Evolutionary conservation across 352 stramenopile genomes (phyloP).

Genomic region (Pythium dissimile): DNA sequence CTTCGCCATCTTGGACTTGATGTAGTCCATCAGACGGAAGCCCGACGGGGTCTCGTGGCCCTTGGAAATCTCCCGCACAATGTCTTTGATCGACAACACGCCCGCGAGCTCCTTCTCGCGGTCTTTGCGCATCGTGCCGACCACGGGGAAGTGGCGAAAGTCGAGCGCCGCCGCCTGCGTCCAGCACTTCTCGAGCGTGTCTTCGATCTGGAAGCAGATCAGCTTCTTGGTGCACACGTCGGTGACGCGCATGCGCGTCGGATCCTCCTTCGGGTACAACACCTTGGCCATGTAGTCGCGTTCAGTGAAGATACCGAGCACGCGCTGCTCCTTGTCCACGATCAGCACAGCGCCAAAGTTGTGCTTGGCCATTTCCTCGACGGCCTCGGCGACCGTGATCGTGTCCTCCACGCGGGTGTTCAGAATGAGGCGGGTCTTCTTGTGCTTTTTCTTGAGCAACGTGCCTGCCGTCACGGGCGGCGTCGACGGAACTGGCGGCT

Average conservation of each 20-base stretch:
- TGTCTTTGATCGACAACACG: slow-evolving; percentile 83
- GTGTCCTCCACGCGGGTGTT: slow-evolving; percentile 82
- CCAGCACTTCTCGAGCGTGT: slow-evolving; percentile 79
- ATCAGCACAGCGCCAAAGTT: slow-evolving; percentile 82
- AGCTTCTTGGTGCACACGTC: slow-evolving; percentile 59
- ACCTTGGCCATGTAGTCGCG: slow-evolving; percentile 83
- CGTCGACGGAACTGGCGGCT: background rate
- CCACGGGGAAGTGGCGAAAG: slow-evolving; percentile 82
- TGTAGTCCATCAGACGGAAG: slow-evolving; percentile 83
- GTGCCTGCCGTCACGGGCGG: slow-evolving; percentile 55
- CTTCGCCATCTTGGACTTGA: slow-evolving; percentile 76
- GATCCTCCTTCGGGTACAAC: slow-evolving; percentile 65
- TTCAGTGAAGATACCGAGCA: slow-evolving; percentile 84
- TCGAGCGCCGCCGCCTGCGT: slow-evolving; percentile 56
- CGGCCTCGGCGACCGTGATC: slow-evolving; percentile 64
- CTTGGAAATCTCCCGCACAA: slow-evolving; percentile 83
- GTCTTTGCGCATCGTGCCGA: slow-evolving; percentile 68
- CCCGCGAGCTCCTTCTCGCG: slow-evolving; percentile 79
- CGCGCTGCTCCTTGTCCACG: slow-evolving; percentile 80
- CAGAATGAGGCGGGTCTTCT: slow-evolving; percentile 74
- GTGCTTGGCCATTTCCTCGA: slow-evolving; percentile 72
- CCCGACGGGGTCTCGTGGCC: slow-evolving; percentile 64
- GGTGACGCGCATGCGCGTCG: slow-evolving; percentile 44
- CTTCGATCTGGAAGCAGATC: slow-evolving; percentile 68
- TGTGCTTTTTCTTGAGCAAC: slow-evolving; percentile 82